Base-by-base conservation (phyloP, 2,329 filamentous ascomycete genomes). In the Fonsecaea monophora region DNA sequence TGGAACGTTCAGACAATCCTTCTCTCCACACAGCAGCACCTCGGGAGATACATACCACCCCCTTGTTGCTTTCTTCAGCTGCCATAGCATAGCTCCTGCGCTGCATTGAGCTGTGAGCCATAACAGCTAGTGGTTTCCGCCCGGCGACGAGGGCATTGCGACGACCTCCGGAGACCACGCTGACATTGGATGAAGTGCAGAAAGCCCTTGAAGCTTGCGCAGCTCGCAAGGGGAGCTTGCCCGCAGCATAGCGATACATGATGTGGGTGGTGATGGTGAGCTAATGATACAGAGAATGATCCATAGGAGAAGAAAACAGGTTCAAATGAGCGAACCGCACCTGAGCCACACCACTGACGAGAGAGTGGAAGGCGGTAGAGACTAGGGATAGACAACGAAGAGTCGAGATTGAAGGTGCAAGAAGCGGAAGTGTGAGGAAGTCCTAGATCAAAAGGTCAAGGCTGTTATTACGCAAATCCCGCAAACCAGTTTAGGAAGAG, bases 81-180 rank as follows among this genome's bases (percentile, higher is more conserved):
- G 86, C 79, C 70, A 84, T 78, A 62, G 87, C 87, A 84, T 90
- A 89, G 67, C 77, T 76, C 71, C 87, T 83, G 71, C 79, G 81
- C 73, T 69, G 78, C 76, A 74, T 75, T 71, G 73, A 75, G 64
- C 73, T 71, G 48, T 75, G 75, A 66, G 77, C 75, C 67, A 80
- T 74, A 58, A 82, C 68, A 63, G 81, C 79, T 59, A 83, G 74
- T 71, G 80, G 79, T 68, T 79, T 79, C 66, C 80, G 76, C 53
- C 77, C 72, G 42, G 78, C 74, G 63, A 81, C 69, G 68, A 71
- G 55, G 4, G 70, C 70, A 70, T 68, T 71, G 57, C 66, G 67
- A 40, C 63, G 67, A 53, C 35, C 30, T 40, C 56, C 58, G 10
- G 59, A 65, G 25, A 57, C 54, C 9, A 34, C 15, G 15, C 61